phyloP scores from a whole-genome alignment of 192 early-diverging fungal species.

The Linnemannia elongata region DNA sequence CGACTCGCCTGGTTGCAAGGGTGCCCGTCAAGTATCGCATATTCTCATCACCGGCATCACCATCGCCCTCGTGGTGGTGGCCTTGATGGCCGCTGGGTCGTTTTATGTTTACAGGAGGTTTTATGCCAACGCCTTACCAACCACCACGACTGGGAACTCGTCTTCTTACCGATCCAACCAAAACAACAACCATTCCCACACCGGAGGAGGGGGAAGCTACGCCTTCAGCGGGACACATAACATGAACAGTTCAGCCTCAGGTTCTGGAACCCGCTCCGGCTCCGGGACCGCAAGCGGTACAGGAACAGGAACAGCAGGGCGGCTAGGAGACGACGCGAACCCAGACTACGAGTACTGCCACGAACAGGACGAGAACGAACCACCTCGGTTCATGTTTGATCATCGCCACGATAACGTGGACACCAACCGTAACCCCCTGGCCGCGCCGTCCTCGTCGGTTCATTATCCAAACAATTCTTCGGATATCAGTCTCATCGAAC shows the following conservation, averaged over 20 bases:
- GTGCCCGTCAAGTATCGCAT: neutral
- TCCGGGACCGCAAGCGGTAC: neutral
- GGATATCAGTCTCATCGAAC: constrained; percentile 5
- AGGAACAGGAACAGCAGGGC: neutral
- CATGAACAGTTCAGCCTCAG: neutral
- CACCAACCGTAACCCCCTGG: constrained; percentile 17
- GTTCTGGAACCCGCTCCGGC: neutral
- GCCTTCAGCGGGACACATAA: neutral
- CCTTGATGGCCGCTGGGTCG: constrained; percentile 5
- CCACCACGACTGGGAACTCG: neutral
- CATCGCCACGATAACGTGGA: constrained; percentile 30
- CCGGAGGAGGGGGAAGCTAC: neutral
- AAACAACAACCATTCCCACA: neutral
- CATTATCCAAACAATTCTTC: constrained; percentile 2
- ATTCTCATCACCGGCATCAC: constrained; percentile 16
- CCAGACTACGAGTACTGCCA: constrained; percentile 11
- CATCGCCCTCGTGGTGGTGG: constrained; percentile 10
- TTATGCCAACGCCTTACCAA: neutral
- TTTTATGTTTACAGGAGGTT: constrained; percentile 31
- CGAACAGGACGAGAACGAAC: constrained; percentile 17
- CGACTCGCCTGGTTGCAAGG: neutral
- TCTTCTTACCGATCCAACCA: neutral
- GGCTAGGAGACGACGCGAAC: neutral
- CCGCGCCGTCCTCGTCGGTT: neutral
- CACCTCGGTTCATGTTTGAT: constrained; percentile 27